phyloP scores from a whole-genome alignment of 148 eudicot species.

The Linanthus parryae region DNA sequence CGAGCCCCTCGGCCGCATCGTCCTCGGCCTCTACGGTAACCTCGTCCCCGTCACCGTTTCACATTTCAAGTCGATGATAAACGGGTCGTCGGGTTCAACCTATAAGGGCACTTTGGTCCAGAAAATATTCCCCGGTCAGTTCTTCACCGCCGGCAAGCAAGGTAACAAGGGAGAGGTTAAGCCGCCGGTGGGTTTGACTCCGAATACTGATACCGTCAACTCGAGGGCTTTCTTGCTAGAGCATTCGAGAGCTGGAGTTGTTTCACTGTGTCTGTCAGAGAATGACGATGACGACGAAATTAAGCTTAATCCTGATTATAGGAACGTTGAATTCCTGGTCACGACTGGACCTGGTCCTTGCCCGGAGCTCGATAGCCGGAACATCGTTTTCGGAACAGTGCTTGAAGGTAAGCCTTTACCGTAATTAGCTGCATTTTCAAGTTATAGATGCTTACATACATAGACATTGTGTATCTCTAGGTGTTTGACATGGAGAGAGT shows the following conservation, averaged over 20 bases:
- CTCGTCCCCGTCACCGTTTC: conserved; percentile 74
- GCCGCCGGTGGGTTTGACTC: conserved; percentile 39
- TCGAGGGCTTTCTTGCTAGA: conserved; percentile 65
- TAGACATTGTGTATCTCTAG: too few species aligned
- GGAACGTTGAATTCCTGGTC: conserved; percentile 89
- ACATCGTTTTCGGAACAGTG: conserved; percentile 86
- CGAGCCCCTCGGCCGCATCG: conserved; percentile 68
- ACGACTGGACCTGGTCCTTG: conserved; percentile 96
- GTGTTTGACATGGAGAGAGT: too few species aligned
- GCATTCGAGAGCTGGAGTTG: conserved; percentile 66
- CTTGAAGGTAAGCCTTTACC: conserved; percentile 94
- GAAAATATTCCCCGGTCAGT: conserved; percentile 74
- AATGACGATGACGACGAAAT: conserved; percentile 92
- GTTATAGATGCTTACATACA: too few species aligned
- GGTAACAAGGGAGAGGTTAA: conserved; percentile 63
- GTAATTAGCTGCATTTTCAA: too few species aligned
- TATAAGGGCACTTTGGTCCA: conserved; percentile 83
- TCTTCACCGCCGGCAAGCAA: conserved; percentile 66
- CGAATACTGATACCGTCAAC: conserved; percentile 60
- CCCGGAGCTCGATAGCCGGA: conserved; percentile 78
- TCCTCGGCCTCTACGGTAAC: conserved; percentile 86
- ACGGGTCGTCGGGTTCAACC: conserved; percentile 32
- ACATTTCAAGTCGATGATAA: conserved; percentile 66
- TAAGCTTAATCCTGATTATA: conserved; percentile 62
- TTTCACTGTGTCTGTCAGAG: conserved; percentile 72